phyloP scores from a whole-genome alignment of 768 basidiomycete genomes.

The Lyophyllum atratum region DNA sequence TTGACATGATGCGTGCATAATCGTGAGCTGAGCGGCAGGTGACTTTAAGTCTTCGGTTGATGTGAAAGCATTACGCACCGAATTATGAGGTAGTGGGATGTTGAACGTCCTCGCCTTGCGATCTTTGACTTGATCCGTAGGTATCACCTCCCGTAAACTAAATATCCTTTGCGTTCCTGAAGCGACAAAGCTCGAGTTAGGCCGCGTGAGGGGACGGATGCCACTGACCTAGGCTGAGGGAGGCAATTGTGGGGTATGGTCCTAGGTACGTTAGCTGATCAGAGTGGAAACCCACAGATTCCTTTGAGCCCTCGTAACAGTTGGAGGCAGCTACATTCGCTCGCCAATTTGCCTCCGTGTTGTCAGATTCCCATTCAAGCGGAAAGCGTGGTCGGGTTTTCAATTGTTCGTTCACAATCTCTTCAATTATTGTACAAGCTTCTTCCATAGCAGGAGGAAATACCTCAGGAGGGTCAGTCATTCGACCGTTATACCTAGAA shows the following conservation, averaged over 20 bases:
- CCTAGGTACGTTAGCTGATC: slow-evolving; percentile 83
- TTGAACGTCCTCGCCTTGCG: slow-evolving; percentile 75
- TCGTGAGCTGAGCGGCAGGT: slow-evolving; percentile 54
- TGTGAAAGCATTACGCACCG: slow-evolving; percentile 46
- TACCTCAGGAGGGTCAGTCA: slow-evolving; percentile 50
- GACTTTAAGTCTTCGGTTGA: slow-evolving; percentile 1
- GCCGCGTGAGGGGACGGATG: neutral
- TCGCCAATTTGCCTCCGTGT: slow-evolving; percentile 48
- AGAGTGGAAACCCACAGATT: slow-evolving; percentile 81
- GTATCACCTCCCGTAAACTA: slow-evolving; percentile 76
- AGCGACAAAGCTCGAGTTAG: neutral
- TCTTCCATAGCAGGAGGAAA: slow-evolving; percentile 78
- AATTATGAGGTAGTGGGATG: slow-evolving; percentile 77
- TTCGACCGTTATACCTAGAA: slow-evolving; percentile 78
- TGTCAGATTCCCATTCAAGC: slow-evolving; percentile 63
- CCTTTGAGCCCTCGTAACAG: slow-evolving; percentile 80
- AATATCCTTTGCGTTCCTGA: slow-evolving; percentile 71
- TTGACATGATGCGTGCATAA: slow-evolving; percentile 87
- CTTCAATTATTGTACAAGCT: slow-evolving; percentile 71
- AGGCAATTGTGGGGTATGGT: slow-evolving; percentile 85
- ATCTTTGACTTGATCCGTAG: slow-evolving; percentile 54
- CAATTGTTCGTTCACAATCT: slow-evolving; percentile 71
- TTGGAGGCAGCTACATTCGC: slow-evolving; percentile 89
- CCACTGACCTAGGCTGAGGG: slow-evolving; percentile 72
- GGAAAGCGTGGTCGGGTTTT: slow-evolving; percentile 58